These are phyloP conservation scores for Biscogniauxia mediterranea DNA, from an alignment of 2,329 filamentous ascomycete species.

Conservation along the genomic window DNA sequence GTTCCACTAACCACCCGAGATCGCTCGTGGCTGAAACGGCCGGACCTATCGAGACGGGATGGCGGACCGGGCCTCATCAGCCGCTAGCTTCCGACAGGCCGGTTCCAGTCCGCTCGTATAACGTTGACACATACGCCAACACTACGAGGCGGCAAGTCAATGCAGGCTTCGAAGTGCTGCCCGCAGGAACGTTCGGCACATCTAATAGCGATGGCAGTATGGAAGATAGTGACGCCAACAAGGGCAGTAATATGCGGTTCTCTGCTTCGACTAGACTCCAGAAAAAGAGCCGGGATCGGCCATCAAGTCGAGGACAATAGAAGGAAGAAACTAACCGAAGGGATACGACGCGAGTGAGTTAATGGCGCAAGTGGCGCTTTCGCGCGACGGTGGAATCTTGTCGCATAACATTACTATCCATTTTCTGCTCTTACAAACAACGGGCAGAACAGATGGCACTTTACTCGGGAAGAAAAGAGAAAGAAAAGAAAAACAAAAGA, in stretches of 20 bases:
- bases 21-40: not conserved
- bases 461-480: too few species aligned
- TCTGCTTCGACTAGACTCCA: conserved; percentile 17
- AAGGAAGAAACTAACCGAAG: conserved; percentile 5
- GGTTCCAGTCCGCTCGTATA: conserved; percentile 28
- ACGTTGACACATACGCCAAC: conserved; percentile 25
- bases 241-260: conserved; percentile 7
- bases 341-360: not conserved
- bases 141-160: conserved; percentile 28
- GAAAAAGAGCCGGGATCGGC: conserved; percentile 20
- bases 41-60: not conserved
- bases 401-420: not conserved
- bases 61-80: conserved; percentile 6
- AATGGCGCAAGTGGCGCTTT: not conserved
- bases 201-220: conserved; percentile 19
- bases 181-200: conserved; percentile 29
- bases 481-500: too few species aligned
- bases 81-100: conserved; percentile 19
- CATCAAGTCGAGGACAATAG: conserved; percentile 13
- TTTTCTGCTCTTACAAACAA: not conserved
- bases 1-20: conserved; percentile 4
- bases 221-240: conserved; percentile 17
- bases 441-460: too few species aligned
- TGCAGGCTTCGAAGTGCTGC: conserved; percentile 31
- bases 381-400: not conserved